Evolutionary conservation across 768 basidiomycete genomes (phyloP), one percentile per base, ranked within the genome.

Genomic region (Hypholoma sublateritium): DNA sequence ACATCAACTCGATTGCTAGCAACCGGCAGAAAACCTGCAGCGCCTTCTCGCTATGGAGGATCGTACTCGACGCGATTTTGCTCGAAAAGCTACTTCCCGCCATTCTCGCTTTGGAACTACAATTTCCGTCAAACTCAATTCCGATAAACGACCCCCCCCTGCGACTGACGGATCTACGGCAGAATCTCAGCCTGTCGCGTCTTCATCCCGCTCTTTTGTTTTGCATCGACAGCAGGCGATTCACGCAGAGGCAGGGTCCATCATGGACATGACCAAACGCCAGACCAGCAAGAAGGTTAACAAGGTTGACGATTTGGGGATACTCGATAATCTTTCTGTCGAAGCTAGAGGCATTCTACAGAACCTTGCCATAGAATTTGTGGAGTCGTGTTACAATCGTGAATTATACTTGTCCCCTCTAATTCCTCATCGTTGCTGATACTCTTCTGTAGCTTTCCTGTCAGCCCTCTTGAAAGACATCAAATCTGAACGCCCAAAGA

Each of bases 21-120:
- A 88, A 85, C 77, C 88, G 48, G 72, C 78, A 19, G 80, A 84
- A 55, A 84, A 81, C 37, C 78, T 99, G 2, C 82, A 86, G 8
- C 83, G 84, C 41, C 83, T 98, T 50, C 82, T 99, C 14, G 87
- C 85, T 3, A 73, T 80, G 34, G 97, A 99, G 74, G 85, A 84
- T 59, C 82, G 80, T 55, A 77, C 77, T 41, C 87, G 86, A 58
- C 78, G 80, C 34, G 78, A 84, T 53, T 68, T 81, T 22, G 77
- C 83, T 0, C 79, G 84, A 47, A 74, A 74, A 36, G 73, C 78
- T 16, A 74, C 86, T 50, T 91, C 93, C 19, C 83, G 97, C 32
- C 97, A 99, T 73, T 93, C 94, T 22, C 86, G 95, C 47, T 99
- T 99, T 71, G 97, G 97, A 1, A 98, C 97, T 2, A 98, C 95